These are phyloP conservation scores for Lactarius indigo DNA, from an alignment of 768 basidiomycete species.

Conservation along the genomic window DNA sequence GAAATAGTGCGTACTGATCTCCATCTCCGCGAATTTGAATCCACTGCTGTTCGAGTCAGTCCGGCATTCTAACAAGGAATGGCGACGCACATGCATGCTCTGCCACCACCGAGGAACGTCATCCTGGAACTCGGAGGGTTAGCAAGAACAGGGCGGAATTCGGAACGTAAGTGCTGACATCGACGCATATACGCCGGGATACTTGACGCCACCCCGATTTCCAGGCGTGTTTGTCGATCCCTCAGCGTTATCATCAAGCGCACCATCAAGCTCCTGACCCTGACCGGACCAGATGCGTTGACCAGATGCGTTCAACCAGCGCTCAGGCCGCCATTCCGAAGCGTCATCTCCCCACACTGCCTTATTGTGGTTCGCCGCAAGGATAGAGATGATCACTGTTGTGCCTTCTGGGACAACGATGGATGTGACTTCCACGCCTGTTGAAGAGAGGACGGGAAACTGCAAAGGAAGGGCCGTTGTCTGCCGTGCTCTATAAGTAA, in stretches of 20 bases:
- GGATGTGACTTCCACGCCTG: background rate
- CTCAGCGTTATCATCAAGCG: slow-evolving; percentile 10
- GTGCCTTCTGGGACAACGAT: slow-evolving; percentile 21
- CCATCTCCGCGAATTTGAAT: background rate
- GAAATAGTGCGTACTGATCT: background rate
- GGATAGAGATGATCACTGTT: slow-evolving; percentile 28
- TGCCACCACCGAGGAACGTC: background rate
- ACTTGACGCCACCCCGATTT: slow-evolving; percentile 16
- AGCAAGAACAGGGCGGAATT: background rate
- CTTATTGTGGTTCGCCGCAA: slow-evolving; percentile 32
- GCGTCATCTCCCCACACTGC: slow-evolving; percentile 33
- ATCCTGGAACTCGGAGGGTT: background rate
- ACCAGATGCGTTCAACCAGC: slow-evolving; percentile 28
- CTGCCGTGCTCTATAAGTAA: slow-evolving; percentile 26
- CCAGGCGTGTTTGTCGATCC: slow-evolving; percentile 2
- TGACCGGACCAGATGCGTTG: background rate
- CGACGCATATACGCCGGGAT: slow-evolving; percentile 27
- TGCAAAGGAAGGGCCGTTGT: slow-evolving; percentile 7
- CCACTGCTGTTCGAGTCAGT: background rate
- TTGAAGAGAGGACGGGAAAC: background rate
- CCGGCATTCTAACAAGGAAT: background rate
- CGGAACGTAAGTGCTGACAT: slow-evolving; percentile 23
- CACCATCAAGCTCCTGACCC: slow-evolving; percentile 1
- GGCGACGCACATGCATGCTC: background rate
- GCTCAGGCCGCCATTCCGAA: slow-evolving; percentile 31